Evolutionary conservation across 306 rosid genomes (phyloP), one percentile per base, ranked within the genome.

Genomic region (Vicia villosa): DNA sequence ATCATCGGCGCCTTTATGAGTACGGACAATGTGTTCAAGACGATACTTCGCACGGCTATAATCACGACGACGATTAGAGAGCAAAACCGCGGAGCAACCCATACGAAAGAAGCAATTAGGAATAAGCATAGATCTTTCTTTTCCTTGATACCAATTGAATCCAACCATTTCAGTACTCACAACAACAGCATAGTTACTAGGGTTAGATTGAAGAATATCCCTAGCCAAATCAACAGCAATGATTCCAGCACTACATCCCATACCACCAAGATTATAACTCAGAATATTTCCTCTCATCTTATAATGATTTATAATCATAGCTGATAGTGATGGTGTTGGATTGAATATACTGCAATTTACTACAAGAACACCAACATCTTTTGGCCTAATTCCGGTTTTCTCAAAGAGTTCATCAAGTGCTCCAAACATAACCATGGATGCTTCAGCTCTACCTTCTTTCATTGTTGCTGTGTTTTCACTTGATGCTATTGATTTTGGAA

Each of bases 341-440:
- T 95, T 95, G 81, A 95, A 95, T 76, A 95, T 86, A 83, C 97
- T 91, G 84, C 99, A 95, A 51, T 95, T 95, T 5, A 95, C 99
- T 0, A 95, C 97, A 0, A 95, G 73, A 9, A 95, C 78, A 0
- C 99, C 95, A 0, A 95, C 74, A 70, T 95, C 99, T 76, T 95
- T 95, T 0, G 99, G 91, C 10, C 97, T 83, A 11, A 91, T 74
- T 0, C 86, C 42, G 1, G 96, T 91, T 70, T 95, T 91, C 75
- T 89, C 93, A 12, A 95, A 95, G 1, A 95, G 89, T 77, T 95
- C 95, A 67, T 95, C 97, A 0, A 95, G 85, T 8, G 99, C 99
- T 3, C 99, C 96, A 36, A 95, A 95, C 88, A 95, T 91, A 2
- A 95, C 97, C 49, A 56, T 37, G 13, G 97, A 84, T 2, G 99